Percentiles rank a stretch among this genome's conserved stretches.
Conservation (phyloP, 495 filamentous ascomycete species). For the Hypoxylon trugodes region DNA sequence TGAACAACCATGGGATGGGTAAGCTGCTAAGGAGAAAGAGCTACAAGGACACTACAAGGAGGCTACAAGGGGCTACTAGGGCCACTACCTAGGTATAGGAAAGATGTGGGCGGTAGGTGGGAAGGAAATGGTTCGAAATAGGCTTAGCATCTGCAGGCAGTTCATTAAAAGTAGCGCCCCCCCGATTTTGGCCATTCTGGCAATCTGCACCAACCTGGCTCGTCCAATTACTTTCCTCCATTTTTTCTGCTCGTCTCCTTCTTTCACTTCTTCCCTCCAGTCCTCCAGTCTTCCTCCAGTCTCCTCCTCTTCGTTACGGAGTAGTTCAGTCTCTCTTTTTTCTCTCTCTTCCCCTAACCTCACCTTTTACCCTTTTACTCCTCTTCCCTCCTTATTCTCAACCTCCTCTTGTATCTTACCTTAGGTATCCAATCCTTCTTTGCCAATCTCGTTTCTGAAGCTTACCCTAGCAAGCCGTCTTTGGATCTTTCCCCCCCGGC, state of each 20-base stretch:
- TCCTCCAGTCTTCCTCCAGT: slow-evolving; percentile 10
- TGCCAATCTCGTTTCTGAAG: slow-evolving; percentile 33
- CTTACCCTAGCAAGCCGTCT: no score
- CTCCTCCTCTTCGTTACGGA: slow-evolving; percentile 34
- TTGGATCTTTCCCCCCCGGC: slow-evolving; percentile 29
- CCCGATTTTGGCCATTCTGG: slow-evolving; percentile 39
- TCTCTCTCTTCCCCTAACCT: slow-evolving; percentile 22
- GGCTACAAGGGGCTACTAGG: no score
- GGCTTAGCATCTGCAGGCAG: slow-evolving; percentile 37
- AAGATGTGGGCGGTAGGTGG: slow-evolving; percentile 5
- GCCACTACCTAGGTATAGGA: not conserved
- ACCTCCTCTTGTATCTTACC: slow-evolving; percentile 49
- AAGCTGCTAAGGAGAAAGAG: no score
- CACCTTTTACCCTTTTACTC: slow-evolving; percentile 42
- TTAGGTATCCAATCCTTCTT: slow-evolving; percentile 45
- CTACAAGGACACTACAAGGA: no score
- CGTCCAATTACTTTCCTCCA: slow-evolving; percentile 43
- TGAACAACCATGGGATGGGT: not conserved
- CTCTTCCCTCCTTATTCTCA: slow-evolving; percentile 44
- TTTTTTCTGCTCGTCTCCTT: slow-evolving; percentile 44
- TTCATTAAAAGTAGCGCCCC: slow-evolving; percentile 45
- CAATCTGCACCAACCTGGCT: slow-evolving; percentile 44
- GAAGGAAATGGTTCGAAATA: slow-evolving; percentile 29
- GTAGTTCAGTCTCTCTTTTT: slow-evolving; percentile 39
- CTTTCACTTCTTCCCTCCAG: slow-evolving; percentile 39